These are phyloP conservation scores for Coemansia guatemalensis DNA, from an alignment of 192 early-diverging fungal genomes.

Conservation along the genomic window DNA sequence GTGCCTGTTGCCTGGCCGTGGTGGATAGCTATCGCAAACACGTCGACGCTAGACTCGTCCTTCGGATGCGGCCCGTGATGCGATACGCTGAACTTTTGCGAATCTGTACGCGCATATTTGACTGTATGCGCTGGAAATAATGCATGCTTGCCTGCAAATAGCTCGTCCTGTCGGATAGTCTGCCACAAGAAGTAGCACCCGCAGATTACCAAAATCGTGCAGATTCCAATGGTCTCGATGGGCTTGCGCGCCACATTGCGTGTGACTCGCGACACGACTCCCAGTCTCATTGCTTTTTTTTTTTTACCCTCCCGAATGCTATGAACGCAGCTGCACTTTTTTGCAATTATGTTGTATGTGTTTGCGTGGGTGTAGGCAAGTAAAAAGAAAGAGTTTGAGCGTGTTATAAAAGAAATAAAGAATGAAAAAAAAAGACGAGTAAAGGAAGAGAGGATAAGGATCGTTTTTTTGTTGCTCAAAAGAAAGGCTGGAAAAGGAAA, in stretches of 20 bases:
- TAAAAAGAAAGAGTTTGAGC: background rate
- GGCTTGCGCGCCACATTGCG: slow-evolving; percentile 66
- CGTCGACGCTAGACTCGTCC: slow-evolving; percentile 15
- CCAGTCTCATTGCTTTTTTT: background rate
- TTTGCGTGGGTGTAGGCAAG: background rate
- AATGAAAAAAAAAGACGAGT: slow-evolving; percentile 5
- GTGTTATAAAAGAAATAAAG: background rate
- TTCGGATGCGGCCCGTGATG: background rate
- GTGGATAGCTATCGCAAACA: slow-evolving; percentile 32
- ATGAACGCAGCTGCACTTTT: background rate
- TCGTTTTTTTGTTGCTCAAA: slow-evolving; percentile 3
- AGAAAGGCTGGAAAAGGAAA: slow-evolving; percentile 10
- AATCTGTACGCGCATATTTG: slow-evolving; percentile 22
- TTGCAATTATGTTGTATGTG: background rate
- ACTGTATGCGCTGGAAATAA: slow-evolving; percentile 28
- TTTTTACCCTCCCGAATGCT: slow-evolving; percentile 20
- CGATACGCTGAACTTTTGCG: slow-evolving; percentile 22
- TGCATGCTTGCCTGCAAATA: slow-evolving; percentile 51
- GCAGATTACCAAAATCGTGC: slow-evolving; percentile 70
- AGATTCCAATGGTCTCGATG: slow-evolving; percentile 75
- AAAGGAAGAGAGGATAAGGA: background rate
- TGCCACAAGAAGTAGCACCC: slow-evolving; percentile 77
- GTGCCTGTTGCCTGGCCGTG: slow-evolving; percentile 8
- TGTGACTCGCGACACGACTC: slow-evolving; percentile 46
- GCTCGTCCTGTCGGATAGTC: slow-evolving; percentile 64